Evolutionary conservation across 208 protist genomes (phyloP), one percentile per base, ranked within the genome.

Genomic region (Leishmania braziliensis): DNA sequence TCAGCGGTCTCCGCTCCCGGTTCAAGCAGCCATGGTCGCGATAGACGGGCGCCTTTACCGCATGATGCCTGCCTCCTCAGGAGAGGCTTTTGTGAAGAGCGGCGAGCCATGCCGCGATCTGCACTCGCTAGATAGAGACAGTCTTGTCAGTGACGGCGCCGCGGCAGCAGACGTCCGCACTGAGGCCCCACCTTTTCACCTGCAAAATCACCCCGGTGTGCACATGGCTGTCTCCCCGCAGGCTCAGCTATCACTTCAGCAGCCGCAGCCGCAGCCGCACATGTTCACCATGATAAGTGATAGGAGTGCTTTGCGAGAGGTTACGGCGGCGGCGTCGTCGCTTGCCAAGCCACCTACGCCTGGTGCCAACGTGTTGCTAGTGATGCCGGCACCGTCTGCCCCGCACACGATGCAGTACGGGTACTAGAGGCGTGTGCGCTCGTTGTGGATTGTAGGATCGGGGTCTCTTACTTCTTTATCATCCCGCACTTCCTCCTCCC

Each of bases 1-100:
- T 6, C 72, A 76, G 26, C 50, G 39, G 56, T 54, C 56, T 46
- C 48, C 63, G 43, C 39, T 5, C 20, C 20, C 29, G 51, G 29
- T 6, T 16, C 73, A 66, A 33, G 26, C 58, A 33, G 20, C 56
- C 46, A 51, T 71, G 51, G 26, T 71, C 58, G 71, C 75, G 23
- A 63, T 79, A 8, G 75, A 79, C 29, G 75, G 75, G 3, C 48
- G 23, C 60, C 56, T 79, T 10, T 79, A 79, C 33, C 46, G 60
- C 51, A 56, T 79, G 39, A 46, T 56, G 43, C 46, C 75, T 0
- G 26, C 75, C 75, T 48, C 73, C 16, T 66, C 73, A 4, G 53
- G 16, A 23, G 73, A 77, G 73, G 33, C 36, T 33, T 77, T 66
- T n/a, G 20, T 46, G 56, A 63, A 77, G 54, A 29, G 54, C 33